Base-by-base conservation (phyloP, 2,329 filamentous ascomycete genomes). In the Phymatotrichopsis omnivora region DNA sequence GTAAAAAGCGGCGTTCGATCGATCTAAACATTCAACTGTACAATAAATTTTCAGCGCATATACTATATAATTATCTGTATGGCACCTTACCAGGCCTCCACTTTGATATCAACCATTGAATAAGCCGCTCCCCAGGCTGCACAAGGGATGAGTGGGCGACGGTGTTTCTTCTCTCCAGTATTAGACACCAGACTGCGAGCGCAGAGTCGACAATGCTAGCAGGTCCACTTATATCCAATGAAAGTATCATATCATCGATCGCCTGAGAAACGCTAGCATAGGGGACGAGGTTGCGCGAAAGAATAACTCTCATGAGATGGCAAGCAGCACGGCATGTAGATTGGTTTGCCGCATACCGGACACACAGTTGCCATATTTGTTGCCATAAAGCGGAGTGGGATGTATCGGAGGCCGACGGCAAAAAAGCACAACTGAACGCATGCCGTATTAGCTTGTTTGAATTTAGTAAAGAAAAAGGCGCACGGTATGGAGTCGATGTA, bases 151-250 rank as follows among this genome's bases (percentile, higher is more conserved):
- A 54, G 75, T 82, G 27, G 75, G 81, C 76, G 57, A 80, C 73
- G 22, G 74, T 71, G 54, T 81, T 78, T 41, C 77, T 75, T 30
- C 77, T 67, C 45, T 78, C 72, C 27, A 91, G 68, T 31, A 93
- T 63, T 43, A 74, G 73, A 12, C 73, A 68, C 75, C 93, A 84
- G 30, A 98, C 63, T 2, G 72, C 68, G 14, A 89, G 67, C 3
- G 84, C 82, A 1, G 85, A 78, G 61, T 96, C 91, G n/a, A 80
- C 80, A 14, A 94, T 66, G 16, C 78, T 62, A 1, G 78, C 76
- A 6, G 91, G 89, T 0, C 87, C 87, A 60, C 80, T 89, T 27
- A 89, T 70, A 57, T 93, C 87, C 34, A 85, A 78, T 17, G 80
- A 80, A 4, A 77, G 75, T 8, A 93, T 70, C 47, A 93, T 80